Evolutionary conservation across 2,329 filamentous ascomycete genomes (phyloP).

Genomic region (Epichloe uncinata): DNA sequence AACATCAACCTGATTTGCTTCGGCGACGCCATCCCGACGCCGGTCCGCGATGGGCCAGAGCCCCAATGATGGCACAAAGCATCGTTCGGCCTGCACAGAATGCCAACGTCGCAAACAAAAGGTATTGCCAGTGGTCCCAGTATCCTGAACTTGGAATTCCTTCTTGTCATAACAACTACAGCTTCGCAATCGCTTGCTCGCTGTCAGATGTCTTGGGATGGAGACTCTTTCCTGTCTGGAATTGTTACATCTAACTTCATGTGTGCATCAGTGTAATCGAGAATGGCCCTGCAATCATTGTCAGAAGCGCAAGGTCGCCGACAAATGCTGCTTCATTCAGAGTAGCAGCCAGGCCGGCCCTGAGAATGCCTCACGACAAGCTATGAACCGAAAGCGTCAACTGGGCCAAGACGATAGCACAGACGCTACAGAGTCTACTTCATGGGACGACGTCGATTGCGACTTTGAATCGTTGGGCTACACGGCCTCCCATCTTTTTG

Average conservation of each 20-base stretch:
- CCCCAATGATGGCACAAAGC: slow-evolving; percentile 6
- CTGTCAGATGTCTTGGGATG: neutral
- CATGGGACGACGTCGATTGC: slow-evolving; percentile 14
- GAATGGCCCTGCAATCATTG: slow-evolving; percentile 28
- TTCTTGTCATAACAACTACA: neutral
- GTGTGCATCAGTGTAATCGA: slow-evolving; percentile 21
- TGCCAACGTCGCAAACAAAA: slow-evolving; percentile 28
- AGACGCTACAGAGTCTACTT: slow-evolving; percentile 10
- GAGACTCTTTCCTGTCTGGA: neutral
- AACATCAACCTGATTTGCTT: neutral
- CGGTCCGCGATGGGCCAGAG: slow-evolving; percentile 7
- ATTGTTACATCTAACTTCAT: neutral
- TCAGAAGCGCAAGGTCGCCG: slow-evolving; percentile 25
- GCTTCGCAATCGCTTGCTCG: neutral
- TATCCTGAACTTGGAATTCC: neutral
- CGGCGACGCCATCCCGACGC: neutral
- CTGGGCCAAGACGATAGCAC: slow-evolving; percentile 9
- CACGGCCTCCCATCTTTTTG: slow-evolving; percentile 20
- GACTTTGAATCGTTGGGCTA: slow-evolving; percentile 24
- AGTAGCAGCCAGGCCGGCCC: slow-evolving; percentile 7
- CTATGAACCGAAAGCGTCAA: slow-evolving; percentile 12
- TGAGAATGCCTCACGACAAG: slow-evolving; percentile 11
- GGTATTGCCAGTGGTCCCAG: slow-evolving; percentile 9
- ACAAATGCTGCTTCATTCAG: slow-evolving; percentile 22
- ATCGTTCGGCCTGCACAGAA: slow-evolving; percentile 28